These are phyloP conservation scores for Solanum raphanifolium DNA, from an alignment of 257 asterid species.

Conservation along the genomic window DNA sequence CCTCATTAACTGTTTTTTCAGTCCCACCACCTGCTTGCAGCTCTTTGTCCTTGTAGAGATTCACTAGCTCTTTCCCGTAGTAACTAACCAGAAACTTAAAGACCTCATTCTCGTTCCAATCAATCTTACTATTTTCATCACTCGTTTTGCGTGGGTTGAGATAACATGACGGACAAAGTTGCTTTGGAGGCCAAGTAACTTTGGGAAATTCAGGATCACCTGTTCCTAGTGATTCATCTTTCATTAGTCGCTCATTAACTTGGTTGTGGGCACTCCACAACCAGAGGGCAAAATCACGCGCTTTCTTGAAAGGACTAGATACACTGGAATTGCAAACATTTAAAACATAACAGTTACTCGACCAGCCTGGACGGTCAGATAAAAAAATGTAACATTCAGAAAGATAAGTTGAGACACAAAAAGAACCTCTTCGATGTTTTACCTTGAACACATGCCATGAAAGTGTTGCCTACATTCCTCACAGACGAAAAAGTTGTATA, in stretches of 20 bases:
- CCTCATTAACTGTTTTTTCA: slow-evolving; percentile 23
- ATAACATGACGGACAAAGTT: slow-evolving; percentile 79
- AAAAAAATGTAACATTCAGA: background rate
- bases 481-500: slow-evolving; percentile 72
- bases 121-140: slow-evolving; percentile 4
- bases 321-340: slow-evolving; percentile 36
- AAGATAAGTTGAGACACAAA: background rate
- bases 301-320: slow-evolving; percentile 53
- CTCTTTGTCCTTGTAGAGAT: slow-evolving; percentile 49
- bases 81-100: slow-evolving; percentile 47
- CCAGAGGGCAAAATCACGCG: slow-evolving; percentile 74
- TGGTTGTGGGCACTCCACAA: slow-evolving; percentile 86
- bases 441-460: slow-evolving; percentile 81
- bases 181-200: slow-evolving; percentile 65
- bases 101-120: slow-evolving; percentile 61
- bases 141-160: slow-evolving; percentile 9
- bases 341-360: background rate
- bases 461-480: slow-evolving; percentile 94
- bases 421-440: background rate
- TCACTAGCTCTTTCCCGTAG: slow-evolving; percentile 50
- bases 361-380: background rate
- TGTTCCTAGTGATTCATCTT: slow-evolving; percentile 49
- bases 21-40: slow-evolving; percentile 14
- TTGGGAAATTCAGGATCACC: slow-evolving; percentile 83
- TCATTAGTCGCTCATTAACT: slow-evolving; percentile 70